Base-by-base conservation (phyloP, 2,329 filamentous ascomycete species). In the Ceratocystis eucalypticola region DNA sequence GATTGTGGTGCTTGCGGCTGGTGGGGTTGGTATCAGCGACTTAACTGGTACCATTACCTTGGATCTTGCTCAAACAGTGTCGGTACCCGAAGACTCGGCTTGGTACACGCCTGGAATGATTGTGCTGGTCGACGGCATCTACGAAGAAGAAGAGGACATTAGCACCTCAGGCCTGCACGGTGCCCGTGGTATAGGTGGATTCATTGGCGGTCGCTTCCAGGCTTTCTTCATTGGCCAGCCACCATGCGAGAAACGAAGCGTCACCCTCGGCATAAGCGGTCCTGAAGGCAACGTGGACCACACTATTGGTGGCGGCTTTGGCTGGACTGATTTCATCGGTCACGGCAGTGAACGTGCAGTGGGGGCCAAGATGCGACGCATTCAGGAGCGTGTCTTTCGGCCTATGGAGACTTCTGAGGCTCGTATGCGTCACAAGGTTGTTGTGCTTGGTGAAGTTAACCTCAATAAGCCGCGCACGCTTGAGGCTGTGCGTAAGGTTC, bases 31-130 rank as follows among this genome's bases (percentile, higher is more conserved):
- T 1, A 83, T 99, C 25, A 90, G 88, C 70, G 94, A 99, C 72
- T 77, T 94, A 37, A 93, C 91, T 0, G 94, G 93, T 20, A 93
- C 89, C 64, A 96, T 99, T 71, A 81, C 84, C 1, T 79, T 99
- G 1, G 91, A 97, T 70, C 77, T 97, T 10, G 83, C 85, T 22
- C 88, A 93, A 72, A 90, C 93, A 0, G 85, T 86, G 25, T 85
- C 88, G 15, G 87, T 96, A 66, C 92, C 92, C 0, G 86, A 91
- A 68, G 87, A 93, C 72, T 91, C 89, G 28, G 88, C 89, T 3
- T 99, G 91, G 88, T 96, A 96, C 73, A 86, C 88, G 4, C 92
- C 94, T 0, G 95, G 95, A 2, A 97, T 97, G 91, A 89, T 99
- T 61, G 89, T 97, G 2, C 81, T 99, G 0, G 85, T 96, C 0